Evolutionary conservation across 2,329 filamentous ascomycete genomes (phyloP).

Genomic region (Escovopsis sp.): DNA sequence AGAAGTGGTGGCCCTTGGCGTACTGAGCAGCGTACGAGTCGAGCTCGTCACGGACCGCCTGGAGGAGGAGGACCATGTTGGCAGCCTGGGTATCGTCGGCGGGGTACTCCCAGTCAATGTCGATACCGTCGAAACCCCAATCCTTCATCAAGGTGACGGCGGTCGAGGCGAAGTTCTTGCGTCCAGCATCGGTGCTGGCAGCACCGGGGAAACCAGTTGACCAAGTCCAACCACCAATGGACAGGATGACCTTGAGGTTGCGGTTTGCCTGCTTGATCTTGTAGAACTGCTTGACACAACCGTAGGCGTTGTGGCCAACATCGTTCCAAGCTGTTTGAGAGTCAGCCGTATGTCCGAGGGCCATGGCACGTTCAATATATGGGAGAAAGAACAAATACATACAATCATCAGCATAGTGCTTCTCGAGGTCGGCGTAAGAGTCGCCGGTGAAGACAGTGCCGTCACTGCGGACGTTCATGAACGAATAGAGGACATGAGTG

Average conservation of each 20-base stretch:
- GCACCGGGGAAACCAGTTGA: conserved; percentile 59
- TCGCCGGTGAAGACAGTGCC: conserved; percentile 64
- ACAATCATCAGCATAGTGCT: conserved; percentile 58
- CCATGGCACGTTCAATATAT: not conserved
- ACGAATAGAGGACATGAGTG: conserved; percentile 68
- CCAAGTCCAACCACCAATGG: conserved; percentile 78
- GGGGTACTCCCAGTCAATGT: conserved; percentile 27
- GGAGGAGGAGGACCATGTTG: conserved; percentile 30
- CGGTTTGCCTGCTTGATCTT: conserved; percentile 65
- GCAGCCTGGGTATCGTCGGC: conserved; percentile 23
- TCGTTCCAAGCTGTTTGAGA: conserved; percentile 39
- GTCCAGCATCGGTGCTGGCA: conserved; percentile 45
- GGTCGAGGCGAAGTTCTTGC: conserved; percentile 52
- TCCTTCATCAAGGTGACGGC: conserved; percentile 59
- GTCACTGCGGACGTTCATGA: conserved; percentile 57
- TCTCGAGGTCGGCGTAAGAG: conserved; percentile 54
- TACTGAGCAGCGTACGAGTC: conserved; percentile 31
- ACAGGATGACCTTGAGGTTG: conserved; percentile 62
- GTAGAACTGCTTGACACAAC: conserved; percentile 67
- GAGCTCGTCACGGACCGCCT: conserved; percentile 30
- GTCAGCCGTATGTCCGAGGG: not conserved
- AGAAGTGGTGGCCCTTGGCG: conserved; percentile 34
- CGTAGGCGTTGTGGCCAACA: conserved; percentile 58
- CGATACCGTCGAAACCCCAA: conserved; percentile 45
- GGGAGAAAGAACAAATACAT: conserved; percentile 9